Base-by-base conservation (phyloP, 73 alveolate species). In the Blepharisma japonicum region DNA sequence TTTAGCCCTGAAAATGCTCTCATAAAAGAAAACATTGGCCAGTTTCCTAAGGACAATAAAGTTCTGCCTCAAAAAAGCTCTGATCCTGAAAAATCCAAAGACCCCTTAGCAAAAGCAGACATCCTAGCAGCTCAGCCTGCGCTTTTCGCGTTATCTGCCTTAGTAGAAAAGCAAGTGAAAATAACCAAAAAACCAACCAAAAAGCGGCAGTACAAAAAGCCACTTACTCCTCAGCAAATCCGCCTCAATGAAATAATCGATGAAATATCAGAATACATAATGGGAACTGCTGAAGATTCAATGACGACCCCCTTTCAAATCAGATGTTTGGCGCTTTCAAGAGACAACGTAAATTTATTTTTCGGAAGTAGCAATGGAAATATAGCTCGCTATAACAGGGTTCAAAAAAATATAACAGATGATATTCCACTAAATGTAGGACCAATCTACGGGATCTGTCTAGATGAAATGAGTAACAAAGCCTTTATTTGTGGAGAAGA, bases 401-500 rank as follows among this genome's bases (percentile, higher is more conserved):
- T 14, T 1, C 47, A 61, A 5, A 25, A n/a, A 9, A 61, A 61
- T 14, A 61, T 61, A 14, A 25, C 23, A 14, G 74, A 61, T 61
- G 74, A 61, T 61, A 61, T 61, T 61, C 74, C 74, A 2, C 23
- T 61, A 1, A 61, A 61, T 25, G 23, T 61, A 14, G 74, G 74
- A 25, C 49, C 14, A 18, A 61, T 61, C 0, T 9, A 61, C 5
- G 11, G 49, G 14, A 25, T 61, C 23, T 9, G 74, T n/a, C 46
- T 61, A 20, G 74, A 61, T 61, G 74, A 61, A 61, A 11, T 14
- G 4, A n/a, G 47, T 5, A 39, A 5, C 14, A 61, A 9, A 14
- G 74, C 74, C 5, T n/a, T 61, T 61, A 39, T 61, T 9, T n/a
- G 14, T 61, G 74, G 74, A 20, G 74, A 18, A 25, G 47, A n/a